Conservation (phyloP, 2,329 filamentous ascomycete species). For the Exserohilum rostratum region DNA sequence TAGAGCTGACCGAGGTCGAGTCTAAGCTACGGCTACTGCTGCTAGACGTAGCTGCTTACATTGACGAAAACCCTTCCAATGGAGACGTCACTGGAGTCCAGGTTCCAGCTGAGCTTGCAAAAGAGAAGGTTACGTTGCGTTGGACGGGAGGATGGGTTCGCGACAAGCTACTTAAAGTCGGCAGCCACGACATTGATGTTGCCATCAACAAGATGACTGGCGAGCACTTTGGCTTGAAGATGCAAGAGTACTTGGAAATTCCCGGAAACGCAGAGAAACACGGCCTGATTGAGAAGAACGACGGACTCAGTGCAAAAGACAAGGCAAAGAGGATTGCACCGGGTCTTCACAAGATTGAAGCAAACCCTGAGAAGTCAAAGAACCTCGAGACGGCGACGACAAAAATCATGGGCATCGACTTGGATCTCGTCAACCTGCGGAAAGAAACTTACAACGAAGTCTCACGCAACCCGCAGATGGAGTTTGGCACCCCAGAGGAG, state of each 20-base stretch:
- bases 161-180: slow-evolving; percentile 76
- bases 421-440: slow-evolving; percentile 92
- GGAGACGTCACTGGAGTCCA: slow-evolving; percentile 38
- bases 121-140: slow-evolving; percentile 64
- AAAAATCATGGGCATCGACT: slow-evolving; percentile 81
- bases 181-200: slow-evolving; percentile 82
- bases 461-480: slow-evolving; percentile 87
- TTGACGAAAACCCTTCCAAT: slow-evolving; percentile 56
- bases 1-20: slow-evolving; percentile 73
- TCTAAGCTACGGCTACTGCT: slow-evolving; percentile 74
- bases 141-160: slow-evolving; percentile 90
- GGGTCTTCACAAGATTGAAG: slow-evolving; percentile 83
- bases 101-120: slow-evolving; percentile 53
- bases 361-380: slow-evolving; percentile 95
- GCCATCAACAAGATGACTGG: slow-evolving; percentile 88
- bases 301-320: slow-evolving; percentile 46
- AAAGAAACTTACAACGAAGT: slow-evolving; percentile 91
- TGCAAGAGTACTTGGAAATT: slow-evolving; percentile 71
- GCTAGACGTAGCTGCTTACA: slow-evolving; percentile 77
- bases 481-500: slow-evolving; percentile 90
- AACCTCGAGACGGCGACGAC: slow-evolving; percentile 92
- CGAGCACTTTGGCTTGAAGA: slow-evolving; percentile 71
- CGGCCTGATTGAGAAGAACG: slow-evolving; percentile 50
- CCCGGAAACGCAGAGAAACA: slow-evolving; percentile 68
- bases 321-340: slow-evolving; percentile 66